These are phyloP conservation scores for Dendrobium chrysotoxum DNA, from an alignment of 106 monocot genomes.

Conservation along the genomic window DNA sequence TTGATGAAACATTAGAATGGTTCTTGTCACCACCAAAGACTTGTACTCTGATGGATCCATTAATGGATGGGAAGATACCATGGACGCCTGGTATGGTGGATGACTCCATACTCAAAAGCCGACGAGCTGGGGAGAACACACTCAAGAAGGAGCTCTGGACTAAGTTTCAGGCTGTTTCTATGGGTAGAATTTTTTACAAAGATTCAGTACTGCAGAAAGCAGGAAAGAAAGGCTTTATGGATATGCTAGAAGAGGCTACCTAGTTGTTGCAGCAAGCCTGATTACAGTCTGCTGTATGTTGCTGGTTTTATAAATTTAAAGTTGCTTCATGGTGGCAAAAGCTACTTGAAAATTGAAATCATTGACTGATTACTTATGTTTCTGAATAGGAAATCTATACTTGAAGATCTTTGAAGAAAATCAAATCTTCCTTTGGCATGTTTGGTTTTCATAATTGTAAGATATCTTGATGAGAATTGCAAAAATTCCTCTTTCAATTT, in stretches of 20 bases:
- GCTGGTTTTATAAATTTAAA: no score
- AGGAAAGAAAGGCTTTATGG: conserved; percentile 58
- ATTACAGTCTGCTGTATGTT: no score
- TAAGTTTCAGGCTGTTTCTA: conserved; percentile 66
- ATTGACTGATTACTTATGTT: no score
- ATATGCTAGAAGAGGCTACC: conserved; percentile 86
- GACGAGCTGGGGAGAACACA: conserved; percentile 62
- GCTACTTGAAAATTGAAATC: no score
- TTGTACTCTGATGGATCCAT: conserved; percentile 32
- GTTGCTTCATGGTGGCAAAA: no score
- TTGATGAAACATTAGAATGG: conserved; percentile 59
- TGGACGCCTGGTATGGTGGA: conserved; percentile 22
- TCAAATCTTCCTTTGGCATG: no score
- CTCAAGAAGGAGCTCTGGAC: conserved; percentile 91
- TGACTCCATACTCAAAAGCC: conserved; percentile 31
- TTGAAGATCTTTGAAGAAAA: no score
- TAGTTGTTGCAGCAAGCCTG: neutral
- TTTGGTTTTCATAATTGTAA: no score
- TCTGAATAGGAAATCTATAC: no score
- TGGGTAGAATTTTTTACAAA: conserved; percentile 31
- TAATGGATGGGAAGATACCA: conserved; percentile 25
- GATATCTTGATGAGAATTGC: no score
- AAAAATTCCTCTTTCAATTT: no score
- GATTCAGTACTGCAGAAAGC: conserved; percentile 29
- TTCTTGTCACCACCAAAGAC: conserved; percentile 71